Evolutionary conservation across 495 filamentous ascomycete species (phyloP), one percentile per base, ranked within the genome.

Genomic region (Aspergillus ostianus): DNA sequence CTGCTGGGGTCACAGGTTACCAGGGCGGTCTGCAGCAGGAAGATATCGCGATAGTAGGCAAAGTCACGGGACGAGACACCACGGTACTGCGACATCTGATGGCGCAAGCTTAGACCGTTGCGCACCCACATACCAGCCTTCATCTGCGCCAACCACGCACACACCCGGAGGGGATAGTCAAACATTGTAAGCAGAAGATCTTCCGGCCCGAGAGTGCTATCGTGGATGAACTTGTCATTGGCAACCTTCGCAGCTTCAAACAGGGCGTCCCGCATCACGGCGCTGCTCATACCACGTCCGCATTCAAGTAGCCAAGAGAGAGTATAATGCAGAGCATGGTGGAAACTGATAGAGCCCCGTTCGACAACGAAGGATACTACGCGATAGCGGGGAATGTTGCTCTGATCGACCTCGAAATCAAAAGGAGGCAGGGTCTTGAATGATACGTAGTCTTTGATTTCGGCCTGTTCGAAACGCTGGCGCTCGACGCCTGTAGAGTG

Each of bases 41-140:
- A 95, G 59, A 99, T 94, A 70, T 99, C 94, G 52, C 94, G 86
- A 67, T 96, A 91, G 67, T 97, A 92, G 1, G 91, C 90, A 53
- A 97, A 88, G 75, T 98, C 93, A 59, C 94, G 83, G 62, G 92
- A 89, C 2, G 84, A 82, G 44, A 97, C 90, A 47, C 90, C 91
- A 50, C 91, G 87, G 66, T 98, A 98, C 13, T 92, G 93, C 17
- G 89, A 87, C 73, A 92, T 92, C 70, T 99, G 94, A 70, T 99
- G 94, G 15, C 91, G 87, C 49, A 99, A 84, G 70, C 92, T 97
- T 63, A 97, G 86, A 9, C 94, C 94, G 68, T 99, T 99, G 36
- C 94, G 87, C 45, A 99, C 95, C 94, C 94, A 99, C 90, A 97
- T 94, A 17, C 90, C 90, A 4, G 92, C 91, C 70, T 95, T 96